Conservation (phyloP, 371 early-diverging fungal genomes). For the Actinomucor elegans region DNA sequence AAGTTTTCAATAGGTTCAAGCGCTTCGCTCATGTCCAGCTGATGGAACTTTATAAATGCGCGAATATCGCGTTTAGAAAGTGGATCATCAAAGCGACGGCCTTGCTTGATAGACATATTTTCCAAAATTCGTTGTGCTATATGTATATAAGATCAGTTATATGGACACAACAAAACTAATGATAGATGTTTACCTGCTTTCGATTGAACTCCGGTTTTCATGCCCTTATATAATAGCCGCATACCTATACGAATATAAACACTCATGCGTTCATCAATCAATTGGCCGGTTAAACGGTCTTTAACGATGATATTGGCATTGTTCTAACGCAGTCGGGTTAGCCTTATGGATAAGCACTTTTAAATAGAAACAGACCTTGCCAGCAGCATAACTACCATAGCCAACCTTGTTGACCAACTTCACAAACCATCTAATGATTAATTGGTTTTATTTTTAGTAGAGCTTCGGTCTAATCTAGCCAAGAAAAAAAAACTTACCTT, state of each 20-base stretch:
- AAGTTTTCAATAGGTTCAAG: constrained; percentile 70
- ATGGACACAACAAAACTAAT: neutral
- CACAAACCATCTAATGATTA: constrained; percentile 67
- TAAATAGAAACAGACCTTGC: too few relatives aligned
- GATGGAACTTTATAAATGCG: constrained; percentile 79
- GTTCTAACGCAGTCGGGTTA: too few relatives aligned
- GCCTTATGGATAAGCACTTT: too few relatives aligned
- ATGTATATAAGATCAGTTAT: too few relatives aligned
- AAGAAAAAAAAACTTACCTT: constrained; percentile 34
- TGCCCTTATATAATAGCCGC: constrained; percentile 72
- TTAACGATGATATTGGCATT: constrained; percentile 81
- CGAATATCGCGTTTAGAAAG: constrained; percentile 67
- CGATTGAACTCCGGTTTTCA: constrained; percentile 48
- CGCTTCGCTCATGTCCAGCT: constrained; percentile 60
- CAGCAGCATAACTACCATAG: constrained; percentile 72
- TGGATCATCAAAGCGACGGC: constrained; percentile 75
- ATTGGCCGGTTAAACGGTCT: constrained; percentile 70
- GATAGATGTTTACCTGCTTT: constrained; percentile 22
- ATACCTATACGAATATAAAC: constrained; percentile 84
- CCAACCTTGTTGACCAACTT: constrained; percentile 75
- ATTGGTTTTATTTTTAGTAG: neutral
- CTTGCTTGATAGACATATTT: constrained; percentile 73
- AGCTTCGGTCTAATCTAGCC: too few relatives aligned
- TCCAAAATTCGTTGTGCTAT: constrained; percentile 56
- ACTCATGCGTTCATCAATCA: constrained; percentile 84